Evolutionary conservation across 2,329 filamentous ascomycete species (phyloP).

Genomic region (Aschersonia sp.): DNA sequence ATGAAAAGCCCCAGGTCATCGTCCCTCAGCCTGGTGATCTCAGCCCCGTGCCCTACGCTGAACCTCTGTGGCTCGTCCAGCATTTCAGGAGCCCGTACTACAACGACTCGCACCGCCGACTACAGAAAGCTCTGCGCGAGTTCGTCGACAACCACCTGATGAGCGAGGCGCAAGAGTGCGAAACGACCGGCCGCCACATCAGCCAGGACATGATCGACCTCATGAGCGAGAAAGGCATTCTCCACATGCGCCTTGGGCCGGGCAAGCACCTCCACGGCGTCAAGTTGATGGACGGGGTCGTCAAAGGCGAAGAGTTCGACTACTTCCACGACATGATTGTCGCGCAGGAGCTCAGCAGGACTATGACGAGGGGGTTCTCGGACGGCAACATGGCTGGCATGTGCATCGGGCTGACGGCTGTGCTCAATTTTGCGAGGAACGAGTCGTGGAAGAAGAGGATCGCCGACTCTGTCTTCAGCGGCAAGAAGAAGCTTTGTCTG

Average conservation of each 20-base stretch:
- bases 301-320: slow-evolving; percentile 70
- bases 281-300: slow-evolving; percentile 50
- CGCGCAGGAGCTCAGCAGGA: slow-evolving; percentile 56
- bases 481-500: slow-evolving; percentile 78
- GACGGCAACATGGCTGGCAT: slow-evolving; percentile 82
- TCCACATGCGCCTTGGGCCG: slow-evolving; percentile 74
- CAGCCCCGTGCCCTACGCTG: slow-evolving; percentile 67
- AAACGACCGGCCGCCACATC: slow-evolving; percentile 60
- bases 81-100: slow-evolving; percentile 71
- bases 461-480: slow-evolving; percentile 58
- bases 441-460: slow-evolving; percentile 51
- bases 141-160: slow-evolving; percentile 60
- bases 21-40: slow-evolving; percentile 57
- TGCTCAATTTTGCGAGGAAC: slow-evolving; percentile 65
- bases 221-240: slow-evolving; percentile 59
- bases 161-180: slow-evolving; percentile 63
- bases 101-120: slow-evolving; percentile 53
- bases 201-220: slow-evolving; percentile 58
- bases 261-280: slow-evolving; percentile 69
- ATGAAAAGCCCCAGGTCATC: slow-evolving; percentile 62
- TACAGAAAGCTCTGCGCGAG: slow-evolving; percentile 56
- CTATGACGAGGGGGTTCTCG: slow-evolving; percentile 66
- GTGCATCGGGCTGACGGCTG: slow-evolving; percentile 67
- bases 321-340: slow-evolving; percentile 76
- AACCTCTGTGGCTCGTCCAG: slow-evolving; percentile 69